These are phyloP conservation scores for Cryptosporidium meleagridis DNA, from an alignment of 169 alveolate species.

Conservation along the genomic window DNA sequence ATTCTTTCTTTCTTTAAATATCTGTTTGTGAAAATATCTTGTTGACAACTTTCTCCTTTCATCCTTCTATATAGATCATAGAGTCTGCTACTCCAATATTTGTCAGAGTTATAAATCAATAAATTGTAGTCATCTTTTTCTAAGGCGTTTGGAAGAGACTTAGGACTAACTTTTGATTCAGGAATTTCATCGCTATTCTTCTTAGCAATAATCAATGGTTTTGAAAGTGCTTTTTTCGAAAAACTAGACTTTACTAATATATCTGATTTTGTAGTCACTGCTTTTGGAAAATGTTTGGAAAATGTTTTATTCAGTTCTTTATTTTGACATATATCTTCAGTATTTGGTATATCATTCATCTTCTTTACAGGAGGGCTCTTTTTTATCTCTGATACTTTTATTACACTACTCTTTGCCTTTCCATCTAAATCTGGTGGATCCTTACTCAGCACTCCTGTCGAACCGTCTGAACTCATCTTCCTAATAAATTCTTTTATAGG, in stretches of 20 bases:
- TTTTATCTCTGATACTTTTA: background rate
- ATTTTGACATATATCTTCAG: background rate
- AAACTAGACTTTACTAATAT: too few species aligned
- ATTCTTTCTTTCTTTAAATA: background rate
- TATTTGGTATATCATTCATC: background rate
- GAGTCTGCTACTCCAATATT: background rate
- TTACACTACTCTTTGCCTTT: background rate
- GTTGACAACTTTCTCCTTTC: constrained; percentile 10
- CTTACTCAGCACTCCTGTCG: background rate
- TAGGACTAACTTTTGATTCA: background rate
- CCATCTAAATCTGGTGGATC: background rate
- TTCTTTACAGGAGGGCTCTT: background rate
- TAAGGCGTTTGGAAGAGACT: background rate
- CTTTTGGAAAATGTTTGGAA: background rate
- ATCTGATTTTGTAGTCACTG: background rate
- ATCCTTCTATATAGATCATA: constrained; percentile 16
- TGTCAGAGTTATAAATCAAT: background rate
- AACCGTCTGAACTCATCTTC: background rate
- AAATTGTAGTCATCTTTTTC: background rate
- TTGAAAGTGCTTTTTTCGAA: background rate
- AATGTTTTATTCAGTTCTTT: background rate
- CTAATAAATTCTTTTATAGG: background rate
- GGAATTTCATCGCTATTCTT: background rate
- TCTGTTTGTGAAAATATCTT: background rate
- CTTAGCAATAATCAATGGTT: background rate